phyloP scores from a whole-genome alignment of 768 basidiomycete genomes.

The Tylopilus subfusipes region DNA sequence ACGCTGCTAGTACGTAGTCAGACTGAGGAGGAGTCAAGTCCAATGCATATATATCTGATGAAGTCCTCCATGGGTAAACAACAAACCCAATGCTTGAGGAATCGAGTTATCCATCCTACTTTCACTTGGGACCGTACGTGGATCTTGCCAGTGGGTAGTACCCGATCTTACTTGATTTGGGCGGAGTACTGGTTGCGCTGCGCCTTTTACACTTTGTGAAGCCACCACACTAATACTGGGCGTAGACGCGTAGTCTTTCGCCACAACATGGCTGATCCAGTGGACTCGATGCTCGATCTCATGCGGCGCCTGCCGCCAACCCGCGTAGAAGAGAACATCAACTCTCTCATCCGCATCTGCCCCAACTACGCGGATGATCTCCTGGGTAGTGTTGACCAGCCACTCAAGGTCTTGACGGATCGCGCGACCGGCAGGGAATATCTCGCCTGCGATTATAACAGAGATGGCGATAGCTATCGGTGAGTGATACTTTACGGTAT shows the following conservation, averaged over 20 bases:
- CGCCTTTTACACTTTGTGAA: background rate
- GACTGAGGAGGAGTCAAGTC: background rate
- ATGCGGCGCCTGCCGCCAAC: slow-evolving; percentile 95
- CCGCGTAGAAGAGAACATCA: slow-evolving; percentile 82
- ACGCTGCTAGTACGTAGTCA: background rate
- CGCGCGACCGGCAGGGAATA: slow-evolving; percentile 81
- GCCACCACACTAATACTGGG: background rate
- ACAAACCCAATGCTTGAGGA: background rate
- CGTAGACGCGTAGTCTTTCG: background rate
- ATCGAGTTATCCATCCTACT: no score
- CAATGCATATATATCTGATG: background rate
- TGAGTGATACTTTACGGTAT: slow-evolving; percentile 8
- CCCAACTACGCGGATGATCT: slow-evolving; percentile 96
- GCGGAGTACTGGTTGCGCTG: background rate
- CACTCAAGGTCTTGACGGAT: slow-evolving; percentile 79
- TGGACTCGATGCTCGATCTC: slow-evolving; percentile 93
- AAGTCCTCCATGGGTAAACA: background rate
- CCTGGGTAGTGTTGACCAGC: slow-evolving; percentile 91
- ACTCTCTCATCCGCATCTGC: slow-evolving; percentile 72
- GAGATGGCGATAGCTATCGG: slow-evolving; percentile 90
- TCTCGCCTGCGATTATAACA: slow-evolving; percentile 90
- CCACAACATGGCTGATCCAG: slow-evolving; percentile 62
- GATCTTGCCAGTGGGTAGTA: no score
- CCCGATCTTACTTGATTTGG: slow-evolving; percentile 8
- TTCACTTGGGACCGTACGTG: no score